Evolutionary conservation across 805 yeast genomes (phyloP).

Genomic region (Danielozyma ontarioensis): DNA sequence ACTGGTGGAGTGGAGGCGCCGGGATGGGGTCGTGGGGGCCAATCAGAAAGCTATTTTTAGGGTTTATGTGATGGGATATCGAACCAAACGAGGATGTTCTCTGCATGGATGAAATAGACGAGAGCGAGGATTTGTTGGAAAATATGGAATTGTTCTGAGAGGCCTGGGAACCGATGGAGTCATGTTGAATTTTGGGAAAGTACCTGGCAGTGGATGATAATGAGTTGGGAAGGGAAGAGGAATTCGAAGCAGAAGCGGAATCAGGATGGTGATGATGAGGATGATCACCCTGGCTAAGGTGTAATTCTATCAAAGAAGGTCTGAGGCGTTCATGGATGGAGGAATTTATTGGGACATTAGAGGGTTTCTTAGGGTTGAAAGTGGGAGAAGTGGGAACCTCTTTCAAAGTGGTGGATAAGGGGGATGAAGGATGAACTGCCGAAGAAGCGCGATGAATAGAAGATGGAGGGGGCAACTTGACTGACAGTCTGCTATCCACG

Average conservation of each 20-base stretch:
- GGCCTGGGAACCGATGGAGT: constrained; percentile 23
- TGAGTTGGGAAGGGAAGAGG: constrained; percentile 4
- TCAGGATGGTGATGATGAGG: no score
- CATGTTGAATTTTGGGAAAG: constrained; percentile 5
- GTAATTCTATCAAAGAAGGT: constrained; percentile 32
- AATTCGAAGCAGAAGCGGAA: constrained; percentile 1
- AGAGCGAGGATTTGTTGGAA: constrained; percentile 31
- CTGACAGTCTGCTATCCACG: constrained; percentile 4
- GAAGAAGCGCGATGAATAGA: constrained; percentile 11
- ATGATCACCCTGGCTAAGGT: constrained; percentile 12
- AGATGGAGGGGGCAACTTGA: constrained; percentile 18
- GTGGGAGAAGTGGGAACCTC: constrained; percentile 13
- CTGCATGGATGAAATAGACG: constrained; percentile 23
- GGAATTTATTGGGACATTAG: constrained; percentile 11
- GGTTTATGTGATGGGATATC: constrained; percentile 12
- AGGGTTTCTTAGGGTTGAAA: constrained; percentile 8
- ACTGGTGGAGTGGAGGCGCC: neutral
- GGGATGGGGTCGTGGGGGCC: neutral
- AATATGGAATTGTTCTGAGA: constrained; percentile 26
- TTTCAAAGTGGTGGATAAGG: constrained; percentile 3
- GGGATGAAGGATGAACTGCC: constrained; percentile 1
- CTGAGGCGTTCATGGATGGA: constrained; percentile 25
- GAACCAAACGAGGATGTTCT: constrained; percentile 27
- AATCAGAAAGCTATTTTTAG: neutral
- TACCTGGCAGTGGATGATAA: neutral